phyloP scores from a whole-genome alignment of 2,329 filamentous ascomycete species.

The Pseudopithomyces chartarum region DNA sequence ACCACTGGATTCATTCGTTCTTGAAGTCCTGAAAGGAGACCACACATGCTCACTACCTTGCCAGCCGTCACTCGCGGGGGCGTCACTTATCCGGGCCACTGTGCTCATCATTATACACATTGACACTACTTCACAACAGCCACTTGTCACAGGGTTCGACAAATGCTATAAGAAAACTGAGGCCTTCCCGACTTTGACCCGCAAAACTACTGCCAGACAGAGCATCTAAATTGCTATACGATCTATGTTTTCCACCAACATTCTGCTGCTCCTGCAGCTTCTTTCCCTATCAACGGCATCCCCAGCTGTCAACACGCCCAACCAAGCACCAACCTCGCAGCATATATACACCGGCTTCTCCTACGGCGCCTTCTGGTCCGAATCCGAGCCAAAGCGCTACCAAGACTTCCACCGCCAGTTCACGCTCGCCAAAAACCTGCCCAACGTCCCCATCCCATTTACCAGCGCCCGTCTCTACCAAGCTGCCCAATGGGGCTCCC shows the following conservation, averaged over 20 bases:
- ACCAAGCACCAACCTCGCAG: not conserved
- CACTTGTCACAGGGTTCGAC: not conserved
- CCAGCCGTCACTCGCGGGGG: not conserved
- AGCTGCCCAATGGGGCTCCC: constrained; percentile 59
- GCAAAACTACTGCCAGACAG: not conserved
- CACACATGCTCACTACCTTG: too few relatives aligned
- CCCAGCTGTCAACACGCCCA: constrained; percentile 3
- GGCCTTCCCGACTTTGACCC: not conserved
- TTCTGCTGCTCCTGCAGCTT: constrained; percentile 5
- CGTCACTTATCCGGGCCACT: not conserved
- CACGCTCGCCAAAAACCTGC: constrained; percentile 25
- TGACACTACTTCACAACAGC: not conserved
- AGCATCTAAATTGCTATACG: not conserved
- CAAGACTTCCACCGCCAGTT: constrained; percentile 32
- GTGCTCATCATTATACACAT: not conserved
- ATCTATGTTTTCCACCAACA: constrained; percentile 9
- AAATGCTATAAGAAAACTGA: not conserved
- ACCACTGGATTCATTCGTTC: too few relatives aligned
- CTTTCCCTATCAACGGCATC: constrained; percentile 17
- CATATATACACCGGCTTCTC: constrained; percentile 34
- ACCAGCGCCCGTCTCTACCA: constrained; percentile 69
- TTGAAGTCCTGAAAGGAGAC: too few relatives aligned
- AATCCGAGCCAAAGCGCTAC: constrained; percentile 19
- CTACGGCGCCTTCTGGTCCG: constrained; percentile 33
- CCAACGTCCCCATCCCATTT: constrained; percentile 58